phyloP scores from a whole-genome alignment of 164 flowering plant species.

The Aristolochia californica region DNA sequence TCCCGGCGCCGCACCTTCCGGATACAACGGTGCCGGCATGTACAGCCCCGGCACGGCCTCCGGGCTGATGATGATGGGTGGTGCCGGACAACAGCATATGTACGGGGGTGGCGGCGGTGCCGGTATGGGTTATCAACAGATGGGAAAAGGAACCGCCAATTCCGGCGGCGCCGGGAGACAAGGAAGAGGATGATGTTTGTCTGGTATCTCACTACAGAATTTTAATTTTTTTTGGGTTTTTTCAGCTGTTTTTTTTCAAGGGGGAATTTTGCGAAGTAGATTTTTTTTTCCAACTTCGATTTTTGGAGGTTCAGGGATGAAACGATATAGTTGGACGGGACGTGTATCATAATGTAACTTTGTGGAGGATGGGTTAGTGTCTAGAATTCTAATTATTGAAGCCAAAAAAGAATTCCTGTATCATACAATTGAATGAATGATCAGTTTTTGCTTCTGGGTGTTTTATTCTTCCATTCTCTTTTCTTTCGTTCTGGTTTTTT shows the following conservation, averaged over 20 bases:
- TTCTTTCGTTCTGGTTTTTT: not conserved
- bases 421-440: not conserved
- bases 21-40: not conserved
- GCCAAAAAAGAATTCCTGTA: not conserved
- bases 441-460: not conserved
- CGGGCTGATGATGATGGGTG: conserved; percentile 1
- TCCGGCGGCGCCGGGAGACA: conserved; percentile 7
- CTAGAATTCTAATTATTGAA: not conserved
- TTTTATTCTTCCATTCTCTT: not conserved
- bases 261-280: not conserved
- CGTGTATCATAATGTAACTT: conserved; percentile 9
- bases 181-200: conserved; percentile 7
- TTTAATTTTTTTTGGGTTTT: not conserved
- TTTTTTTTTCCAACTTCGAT: conserved; percentile 1
- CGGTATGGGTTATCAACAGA: conserved; percentile 23
- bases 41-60: not conserved
- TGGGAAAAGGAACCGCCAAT: conserved; percentile 11
- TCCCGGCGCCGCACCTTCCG: conserved; percentile 1
- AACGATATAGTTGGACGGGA: not conserved
- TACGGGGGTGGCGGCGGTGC: conserved; percentile 14
- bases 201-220: not conserved
- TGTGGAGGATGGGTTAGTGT: conserved; percentile 6
- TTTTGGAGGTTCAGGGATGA: conserved; percentile 1
- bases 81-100: conserved; percentile 3
- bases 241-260: not conserved